These are phyloP conservation scores for Rasamsonia emersonii DNA, from an alignment of 2,329 filamentous ascomycete species.

Conservation along the genomic window DNA sequence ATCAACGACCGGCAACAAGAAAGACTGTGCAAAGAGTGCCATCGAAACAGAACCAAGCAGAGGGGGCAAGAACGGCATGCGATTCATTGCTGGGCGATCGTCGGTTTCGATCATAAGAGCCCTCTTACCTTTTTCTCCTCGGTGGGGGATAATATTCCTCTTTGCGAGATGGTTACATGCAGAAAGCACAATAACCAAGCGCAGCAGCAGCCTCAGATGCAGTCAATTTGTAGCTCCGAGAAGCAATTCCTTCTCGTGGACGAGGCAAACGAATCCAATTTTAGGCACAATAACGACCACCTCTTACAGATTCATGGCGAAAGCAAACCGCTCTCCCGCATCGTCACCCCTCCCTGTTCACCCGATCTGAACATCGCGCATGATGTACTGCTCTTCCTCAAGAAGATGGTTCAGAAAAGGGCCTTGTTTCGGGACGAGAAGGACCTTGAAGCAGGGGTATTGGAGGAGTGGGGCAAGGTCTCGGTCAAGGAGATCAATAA, in stretches of 20 bases:
- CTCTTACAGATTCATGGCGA: not conserved
- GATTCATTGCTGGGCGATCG: not conserved
- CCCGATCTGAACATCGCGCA: conserved; percentile 1
- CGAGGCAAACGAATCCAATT: not conserved
- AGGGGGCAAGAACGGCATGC: not conserved
- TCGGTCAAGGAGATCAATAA: not conserved
- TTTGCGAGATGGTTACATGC: too few relatives aligned
- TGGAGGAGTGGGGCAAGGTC: not conserved
- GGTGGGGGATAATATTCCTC: too few relatives aligned
- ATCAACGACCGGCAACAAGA: not conserved
- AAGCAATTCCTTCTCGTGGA: not conserved
- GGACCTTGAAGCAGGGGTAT: not conserved
- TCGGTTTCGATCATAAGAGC: not conserved
- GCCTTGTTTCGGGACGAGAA: not conserved
- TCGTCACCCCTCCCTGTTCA: not conserved
- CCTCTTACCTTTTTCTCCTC: not conserved
- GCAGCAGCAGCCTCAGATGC: not conserved
- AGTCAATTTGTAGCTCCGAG: not conserved
- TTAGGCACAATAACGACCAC: not conserved
- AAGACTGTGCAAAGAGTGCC: not conserved
- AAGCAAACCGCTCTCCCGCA: not conserved
- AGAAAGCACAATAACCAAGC: not conserved
- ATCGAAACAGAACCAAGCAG: not conserved
- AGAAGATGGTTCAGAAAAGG: not conserved
- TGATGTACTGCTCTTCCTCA: not conserved